Conservation (phyloP, 1,284 basidiomycete species). For the Microbotryomycetes sp. region DNA sequence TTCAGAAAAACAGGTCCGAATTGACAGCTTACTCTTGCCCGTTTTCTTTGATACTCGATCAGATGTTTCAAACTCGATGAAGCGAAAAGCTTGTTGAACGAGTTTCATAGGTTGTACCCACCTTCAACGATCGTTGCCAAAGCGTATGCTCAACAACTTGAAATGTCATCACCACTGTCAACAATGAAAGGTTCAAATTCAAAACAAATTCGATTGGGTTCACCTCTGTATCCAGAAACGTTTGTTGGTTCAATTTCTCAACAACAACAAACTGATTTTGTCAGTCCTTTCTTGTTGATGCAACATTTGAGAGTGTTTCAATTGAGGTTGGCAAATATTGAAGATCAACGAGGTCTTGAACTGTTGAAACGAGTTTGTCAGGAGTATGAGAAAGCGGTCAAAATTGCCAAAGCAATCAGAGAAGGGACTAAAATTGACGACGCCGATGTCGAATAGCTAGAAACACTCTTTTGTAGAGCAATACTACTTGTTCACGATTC, state of each 20-base stretch:
- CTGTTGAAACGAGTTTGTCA: not conserved
- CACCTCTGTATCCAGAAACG: constrained; percentile 29
- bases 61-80: constrained; percentile 18
- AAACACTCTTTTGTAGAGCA: too few relatives aligned
- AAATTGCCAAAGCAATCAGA: not conserved
- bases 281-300: constrained; percentile 21
- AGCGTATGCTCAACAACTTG: too few relatives aligned
- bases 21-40: not conserved
- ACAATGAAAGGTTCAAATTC: too few relatives aligned
- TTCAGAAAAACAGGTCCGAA: not conserved
- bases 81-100: constrained; percentile 18
- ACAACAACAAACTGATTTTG: constrained; percentile 2
- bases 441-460: too few relatives aligned
- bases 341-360: constrained; percentile 15
- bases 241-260: not conserved
- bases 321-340: constrained; percentile 20
- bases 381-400: not conserved
- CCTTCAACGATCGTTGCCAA: constrained; percentile 9
- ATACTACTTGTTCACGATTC: too few relatives aligned
- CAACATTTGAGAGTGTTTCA: constrained; percentile 22
- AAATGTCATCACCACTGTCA: too few relatives aligned
- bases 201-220: constrained; percentile 16
- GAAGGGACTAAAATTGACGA: too few relatives aligned
- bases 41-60: not conserved
- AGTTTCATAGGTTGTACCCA: constrained; percentile 24